Percentiles rank a stretch among this genome's conserved stretches.
These are phyloP conservation scores for Leptomonas pyrrhocoris DNA, from an alignment of 208 protist genomes.

Conservation along the genomic window DNA sequence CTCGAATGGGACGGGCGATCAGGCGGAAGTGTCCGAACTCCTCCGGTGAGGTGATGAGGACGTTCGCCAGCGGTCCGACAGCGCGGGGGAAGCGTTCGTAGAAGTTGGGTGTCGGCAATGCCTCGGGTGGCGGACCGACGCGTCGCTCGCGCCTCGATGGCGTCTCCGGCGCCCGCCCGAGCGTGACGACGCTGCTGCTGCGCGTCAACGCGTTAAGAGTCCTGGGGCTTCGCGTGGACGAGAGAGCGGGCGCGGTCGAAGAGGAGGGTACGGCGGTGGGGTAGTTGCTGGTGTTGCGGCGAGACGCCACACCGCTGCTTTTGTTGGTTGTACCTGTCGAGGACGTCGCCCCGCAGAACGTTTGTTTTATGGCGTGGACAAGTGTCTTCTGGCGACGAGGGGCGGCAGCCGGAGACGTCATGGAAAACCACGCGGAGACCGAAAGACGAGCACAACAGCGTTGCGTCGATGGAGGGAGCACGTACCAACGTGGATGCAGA, in stretches of 20 bases:
- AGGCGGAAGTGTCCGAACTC: not conserved
- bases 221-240: too few species aligned
- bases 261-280: not conserved
- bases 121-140: not conserved
- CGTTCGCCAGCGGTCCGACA: constrained; percentile 13
- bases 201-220: not conserved
- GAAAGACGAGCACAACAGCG: too few species aligned
- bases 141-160: not conserved
- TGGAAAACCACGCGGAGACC: not conserved
- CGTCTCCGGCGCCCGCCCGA: not conserved
- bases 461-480: too few species aligned
- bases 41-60: not conserved
- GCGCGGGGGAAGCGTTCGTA: constrained; percentile 11
- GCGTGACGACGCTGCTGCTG: not conserved
- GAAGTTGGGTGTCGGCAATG: not conserved
- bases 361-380: not conserved
- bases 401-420: not conserved
- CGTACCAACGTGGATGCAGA: too few species aligned
- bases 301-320: too few species aligned
- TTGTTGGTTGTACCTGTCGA: not conserved
- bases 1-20: not conserved
- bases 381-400: not conserved
- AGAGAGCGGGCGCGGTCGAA: not conserved
- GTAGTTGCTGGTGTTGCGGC: not conserved
- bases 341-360: not conserved